Percentiles rank a stretch among this genome's conserved stretches.
These are phyloP conservation scores for Theileria parva DNA, from an alignment of 169 alveolate genomes.

Conservation along the genomic window DNA sequence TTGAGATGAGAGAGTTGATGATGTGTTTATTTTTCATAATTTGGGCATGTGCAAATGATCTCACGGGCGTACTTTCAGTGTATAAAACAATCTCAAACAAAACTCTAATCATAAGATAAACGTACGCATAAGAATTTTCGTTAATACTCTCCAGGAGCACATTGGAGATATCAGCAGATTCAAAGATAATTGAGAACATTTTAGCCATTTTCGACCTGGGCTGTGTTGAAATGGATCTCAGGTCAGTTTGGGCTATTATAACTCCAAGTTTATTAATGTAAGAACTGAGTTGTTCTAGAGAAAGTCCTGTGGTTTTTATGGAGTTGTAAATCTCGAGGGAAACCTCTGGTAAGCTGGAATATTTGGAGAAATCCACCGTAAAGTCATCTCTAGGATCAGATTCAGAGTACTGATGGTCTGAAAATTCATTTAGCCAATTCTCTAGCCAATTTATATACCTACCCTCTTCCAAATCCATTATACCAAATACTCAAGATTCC, in stretches of 20 bases:
- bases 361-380: constrained; percentile 15
- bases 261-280: constrained; percentile 52
- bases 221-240: constrained; percentile 43
- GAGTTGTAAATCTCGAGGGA: constrained; percentile 58
- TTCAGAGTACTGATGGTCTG: neutral
- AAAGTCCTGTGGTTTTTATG: constrained; percentile 38
- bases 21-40: constrained; percentile 43
- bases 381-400: constrained; percentile 12
- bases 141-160: constrained; percentile 39
- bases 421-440: constrained; percentile 30
- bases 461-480: constrained; percentile 4
- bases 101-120: constrained; percentile 54
- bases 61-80: constrained; percentile 56
- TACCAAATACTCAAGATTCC: neutral
- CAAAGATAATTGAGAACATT: constrained; percentile 57
- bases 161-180: constrained; percentile 32
- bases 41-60: constrained; percentile 46
- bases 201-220: constrained; percentile 45
- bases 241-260: constrained; percentile 45
- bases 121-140: constrained; percentile 61
- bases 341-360: constrained; percentile 37
- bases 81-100: constrained; percentile 53
- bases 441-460: constrained; percentile 13
- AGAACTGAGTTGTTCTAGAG: constrained; percentile 44
- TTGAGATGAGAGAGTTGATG: constrained; percentile 26